These are phyloP conservation scores for Musa itinerans DNA, from an alignment of 176 grass and related monocot species.

Conservation along the genomic window DNA sequence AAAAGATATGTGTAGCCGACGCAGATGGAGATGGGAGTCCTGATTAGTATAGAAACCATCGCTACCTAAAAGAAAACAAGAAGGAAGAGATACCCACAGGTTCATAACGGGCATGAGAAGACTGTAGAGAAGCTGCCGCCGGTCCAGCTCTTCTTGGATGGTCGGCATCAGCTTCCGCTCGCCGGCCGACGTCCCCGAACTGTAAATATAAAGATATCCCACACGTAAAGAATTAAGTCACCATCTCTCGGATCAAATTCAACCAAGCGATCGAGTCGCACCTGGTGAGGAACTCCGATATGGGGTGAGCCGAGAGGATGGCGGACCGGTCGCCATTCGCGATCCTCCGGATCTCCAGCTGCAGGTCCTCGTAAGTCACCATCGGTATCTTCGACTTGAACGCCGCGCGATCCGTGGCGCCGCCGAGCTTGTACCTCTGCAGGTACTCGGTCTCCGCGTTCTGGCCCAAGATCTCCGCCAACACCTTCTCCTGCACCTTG, in stretches of 20 bases:
- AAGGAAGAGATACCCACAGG: conserved; percentile 36
- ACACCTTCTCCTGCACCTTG: conserved; percentile 45
- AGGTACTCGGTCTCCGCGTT: conserved; percentile 90
- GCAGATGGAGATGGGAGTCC: too few relatives aligned
- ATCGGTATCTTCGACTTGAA: conserved; percentile 46
- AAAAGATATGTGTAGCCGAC: too few relatives aligned
- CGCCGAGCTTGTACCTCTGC: conserved; percentile 47
- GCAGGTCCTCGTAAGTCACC: conserved; percentile 58
- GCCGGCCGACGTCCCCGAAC: conserved; percentile 84
- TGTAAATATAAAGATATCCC: conserved; percentile 22
- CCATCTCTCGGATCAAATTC: not conserved
- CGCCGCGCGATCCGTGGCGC: conserved; percentile 35
- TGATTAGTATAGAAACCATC: too few relatives aligned
- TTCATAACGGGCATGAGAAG: conserved; percentile 95
- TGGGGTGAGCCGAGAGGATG: conserved; percentile 69
- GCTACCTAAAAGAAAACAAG: not conserved
- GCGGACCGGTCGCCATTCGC: conserved; percentile 76
- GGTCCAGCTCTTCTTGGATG: conserved; percentile 61
- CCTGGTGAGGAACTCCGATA: conserved; percentile 92
- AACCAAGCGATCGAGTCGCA: not conserved
- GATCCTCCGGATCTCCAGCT: conserved; percentile 71
- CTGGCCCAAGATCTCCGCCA: conserved; percentile 45
- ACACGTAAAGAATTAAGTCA: not conserved
- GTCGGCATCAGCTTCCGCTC: conserved; percentile 98
- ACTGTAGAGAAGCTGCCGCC: conserved; percentile 78